Base-by-base conservation (phyloP, 495 filamentous ascomycete species). In the Terfezia boudieri region DNA sequence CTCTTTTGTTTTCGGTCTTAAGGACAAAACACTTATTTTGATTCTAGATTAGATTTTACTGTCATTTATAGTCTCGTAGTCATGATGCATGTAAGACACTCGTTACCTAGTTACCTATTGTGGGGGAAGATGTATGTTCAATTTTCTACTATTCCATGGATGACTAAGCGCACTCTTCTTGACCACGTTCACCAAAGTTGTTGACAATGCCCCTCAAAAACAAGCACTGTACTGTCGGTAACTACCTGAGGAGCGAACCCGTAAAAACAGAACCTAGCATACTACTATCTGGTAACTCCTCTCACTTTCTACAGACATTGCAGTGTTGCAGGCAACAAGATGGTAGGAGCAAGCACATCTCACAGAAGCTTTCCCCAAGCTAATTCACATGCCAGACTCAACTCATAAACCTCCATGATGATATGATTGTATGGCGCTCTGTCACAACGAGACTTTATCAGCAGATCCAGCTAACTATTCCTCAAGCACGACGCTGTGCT, bases 401-500 rank as follows among this genome's bases (percentile, higher is more conserved):
- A 46, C 41, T 46, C 17, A 46, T 8, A 46, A 89, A 88, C 69
- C 84, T 84, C 57, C 90, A 98, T 71, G 92, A 96, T 81, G 89
- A 94, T 68, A 96, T 98, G 88, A 95, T 98, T 74, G 89, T 96
- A 85, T 66, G 86, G 79, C 61, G 32, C 54, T 54, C 56, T 22
- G 23, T 43, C 57, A 55, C 36, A 14, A 36, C 56, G 54, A 43
- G 38, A 50, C 12, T n/a, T 36, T 17, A 22, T 20, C 23, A 12
- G 1, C 22, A 8, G 14, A 17, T 16, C n/a, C 56, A 54, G 56
- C 60, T 48, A 66, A 26, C 36, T 22, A 35, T 36, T 4, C 26
- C 8, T 46, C 26, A 67, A 95, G 89, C 90, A 96, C 64, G 90
- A 96, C 77, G 90, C 89, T 53, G 86, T 87, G 54, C 80, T 99